These are phyloP conservation scores for Tuber indicum DNA, from an alignment of 495 filamentous ascomycete genomes.

Conservation along the genomic window DNA sequence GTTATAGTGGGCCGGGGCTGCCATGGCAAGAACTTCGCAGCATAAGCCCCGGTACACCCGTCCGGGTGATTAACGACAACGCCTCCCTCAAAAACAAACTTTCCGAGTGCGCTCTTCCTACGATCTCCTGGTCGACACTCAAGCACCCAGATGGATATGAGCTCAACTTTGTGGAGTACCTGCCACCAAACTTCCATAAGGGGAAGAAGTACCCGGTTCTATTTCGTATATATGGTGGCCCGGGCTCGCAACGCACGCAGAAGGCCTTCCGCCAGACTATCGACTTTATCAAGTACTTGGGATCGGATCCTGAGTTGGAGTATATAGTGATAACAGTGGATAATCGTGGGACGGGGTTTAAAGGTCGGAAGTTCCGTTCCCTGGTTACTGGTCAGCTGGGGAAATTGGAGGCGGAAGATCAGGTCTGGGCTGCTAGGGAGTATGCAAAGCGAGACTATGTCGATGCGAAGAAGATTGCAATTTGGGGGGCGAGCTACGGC, in stretches of 20 bases:
- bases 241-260: constrained; percentile 49
- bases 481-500: constrained; percentile 57
- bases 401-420: constrained; percentile 53
- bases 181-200: constrained; percentile 50
- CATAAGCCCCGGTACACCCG: constrained; percentile 45
- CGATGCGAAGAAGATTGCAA: constrained; percentile 50
- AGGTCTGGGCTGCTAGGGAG: constrained; percentile 52
- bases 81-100: constrained; percentile 47
- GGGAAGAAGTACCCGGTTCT: constrained; percentile 54
- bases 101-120: constrained; percentile 50
- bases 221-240: constrained; percentile 54
- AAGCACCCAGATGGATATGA: constrained; percentile 48
- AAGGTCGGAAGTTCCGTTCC: constrained; percentile 51
- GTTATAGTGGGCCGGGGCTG: constrained; percentile 52
- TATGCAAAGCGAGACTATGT: constrained; percentile 47
- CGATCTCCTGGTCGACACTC: constrained; percentile 48
- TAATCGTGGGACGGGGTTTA: constrained; percentile 53
- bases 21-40: constrained; percentile 54
- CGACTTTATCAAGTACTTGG: constrained; percentile 51
- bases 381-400: constrained; percentile 49
- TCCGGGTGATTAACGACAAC: constrained; percentile 52
- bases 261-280: constrained; percentile 46
- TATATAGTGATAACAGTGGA: constrained; percentile 55
- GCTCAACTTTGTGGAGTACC: constrained; percentile 49
- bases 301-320: constrained; percentile 54